phyloP scores from a whole-genome alignment of 1,139 yeast genomes.

The Debaryomyces subglobosus region DNA sequence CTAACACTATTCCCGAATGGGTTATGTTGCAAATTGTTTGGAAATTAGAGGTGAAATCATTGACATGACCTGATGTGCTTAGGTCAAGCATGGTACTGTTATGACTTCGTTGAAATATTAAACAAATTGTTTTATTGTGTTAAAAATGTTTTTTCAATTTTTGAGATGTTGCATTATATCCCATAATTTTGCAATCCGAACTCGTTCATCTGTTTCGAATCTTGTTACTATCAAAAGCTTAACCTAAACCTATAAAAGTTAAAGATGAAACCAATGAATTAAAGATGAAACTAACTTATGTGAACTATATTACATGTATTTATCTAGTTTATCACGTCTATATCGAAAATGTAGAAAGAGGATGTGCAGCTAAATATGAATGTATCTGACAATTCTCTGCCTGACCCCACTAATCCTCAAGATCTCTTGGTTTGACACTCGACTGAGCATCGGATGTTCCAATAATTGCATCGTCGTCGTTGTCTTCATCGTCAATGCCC shows the following conservation, averaged over 20 bases:
- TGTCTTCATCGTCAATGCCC: constrained; percentile 19
- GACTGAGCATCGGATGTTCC: neutral
- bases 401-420: neutral
- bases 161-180: neutral
- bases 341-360: neutral
- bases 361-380: neutral
- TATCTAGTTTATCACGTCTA: neutral
- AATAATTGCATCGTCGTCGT: constrained; percentile 13
- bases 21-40: neutral
- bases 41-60: neutral
- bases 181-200: neutral
- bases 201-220: too few relatives aligned
- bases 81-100: neutral
- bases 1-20: neutral
- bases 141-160: neutral
- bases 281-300: neutral
- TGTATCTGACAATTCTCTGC: neutral
- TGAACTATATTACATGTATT: neutral
- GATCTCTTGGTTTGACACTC: neutral
- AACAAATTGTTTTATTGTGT: neutral
- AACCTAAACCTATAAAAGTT: too few relatives aligned
- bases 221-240: too few relatives aligned
- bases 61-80: neutral
- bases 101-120: neutral
- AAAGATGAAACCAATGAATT: neutral